Evolutionary conservation across 306 rosid species (phyloP), one percentile per base, ranked within the genome.

Genomic region (Lathyrus aphaca): DNA sequence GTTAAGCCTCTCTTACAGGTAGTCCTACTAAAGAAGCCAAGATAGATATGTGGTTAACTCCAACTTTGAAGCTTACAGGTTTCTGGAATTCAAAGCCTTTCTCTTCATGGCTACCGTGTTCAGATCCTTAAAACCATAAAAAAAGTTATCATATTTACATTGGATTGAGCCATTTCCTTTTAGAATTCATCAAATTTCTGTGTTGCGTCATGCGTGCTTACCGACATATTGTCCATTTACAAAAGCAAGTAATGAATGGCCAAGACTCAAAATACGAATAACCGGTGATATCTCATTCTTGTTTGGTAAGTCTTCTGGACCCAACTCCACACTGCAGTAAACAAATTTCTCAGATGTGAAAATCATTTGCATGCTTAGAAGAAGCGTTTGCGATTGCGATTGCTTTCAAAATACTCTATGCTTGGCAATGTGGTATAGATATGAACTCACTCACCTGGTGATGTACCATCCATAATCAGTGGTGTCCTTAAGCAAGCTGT

Each of bases 381-480:
- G 9, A 35, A 8, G 39, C 39, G 1, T 32, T 32, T 32, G 35
- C 35, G 35, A 30, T 30, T 30, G 35, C 7, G 35, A 1, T 30
- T 30, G 37, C 37, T 8, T 5, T 32, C 10, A 27, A 29, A 57
- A 57, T 29, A 29, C 42, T 57, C 29, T 11, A 37, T 60, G 46
- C 27, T 30, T 12, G 30, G 15, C 10, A 15, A 60, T 4, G 5
- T 16, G 38, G 73, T 16, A 8, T 38, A 39, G 42, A 69, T 18
- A 19, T 49, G 17, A 73, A 21, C 84, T 84, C 68, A 93, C 98
- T 84, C 68, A 93, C 98, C 83, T 86, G 5, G 96, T 89, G 77
- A 87, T 84, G 81, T 76, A 94, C 99, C 99, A 94, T 50, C 68
- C 97, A 72, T 94, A 94, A 64, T 94, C 97, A 8, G 88, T 63